A percentile compares a stretch with the other conserved stretches of the same genome.
Conservation (phyloP, 345 rosid genomes). For the Lepidium aucheri region DNA sequence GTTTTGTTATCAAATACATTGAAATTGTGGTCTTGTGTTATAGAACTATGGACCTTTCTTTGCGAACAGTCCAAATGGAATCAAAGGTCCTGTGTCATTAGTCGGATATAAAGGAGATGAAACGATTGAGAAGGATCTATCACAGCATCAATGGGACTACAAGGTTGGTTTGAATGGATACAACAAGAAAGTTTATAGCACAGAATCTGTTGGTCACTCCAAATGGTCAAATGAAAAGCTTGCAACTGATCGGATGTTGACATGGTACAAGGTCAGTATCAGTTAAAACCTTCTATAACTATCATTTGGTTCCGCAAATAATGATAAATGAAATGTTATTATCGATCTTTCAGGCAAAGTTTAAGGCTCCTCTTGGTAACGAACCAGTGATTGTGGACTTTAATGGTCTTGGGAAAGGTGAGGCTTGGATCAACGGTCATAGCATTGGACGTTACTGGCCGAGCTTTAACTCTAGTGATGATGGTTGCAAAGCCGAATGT, state of each 20-base stretch:
- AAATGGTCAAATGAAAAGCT: conserved; percentile 25
- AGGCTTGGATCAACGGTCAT: conserved; percentile 64
- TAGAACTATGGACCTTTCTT: conserved; percentile 31
- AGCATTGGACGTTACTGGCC: conserved; percentile 77
- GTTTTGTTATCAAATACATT: neutral
- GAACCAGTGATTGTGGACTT: conserved; percentile 70
- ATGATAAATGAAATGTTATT: neutral
- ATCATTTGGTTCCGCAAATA: neutral
- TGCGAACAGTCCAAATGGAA: conserved; percentile 18
- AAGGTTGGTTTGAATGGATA: conserved; percentile 47
- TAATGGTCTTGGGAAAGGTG: conserved; percentile 61
- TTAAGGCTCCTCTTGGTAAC: conserved; percentile 43
- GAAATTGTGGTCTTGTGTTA: neutral
- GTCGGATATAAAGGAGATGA: conserved; percentile 28
- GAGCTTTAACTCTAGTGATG: conserved; percentile 18
- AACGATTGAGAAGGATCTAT: conserved; percentile 20
- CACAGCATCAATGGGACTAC: conserved; percentile 42
- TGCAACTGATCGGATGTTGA: conserved; percentile 30
- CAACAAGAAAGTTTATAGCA: conserved; percentile 15
- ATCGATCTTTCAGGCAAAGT: conserved; percentile 35
- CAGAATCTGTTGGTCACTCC: neutral
- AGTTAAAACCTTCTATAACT: neutral
- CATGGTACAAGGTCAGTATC: conserved; percentile 59
- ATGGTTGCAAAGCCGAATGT: conserved; percentile 38
- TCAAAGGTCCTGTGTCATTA: conserved; percentile 27